Evolutionary conservation across 192 early-diverging fungal genomes (phyloP).

Genomic region (Backusella tuberculispora): DNA sequence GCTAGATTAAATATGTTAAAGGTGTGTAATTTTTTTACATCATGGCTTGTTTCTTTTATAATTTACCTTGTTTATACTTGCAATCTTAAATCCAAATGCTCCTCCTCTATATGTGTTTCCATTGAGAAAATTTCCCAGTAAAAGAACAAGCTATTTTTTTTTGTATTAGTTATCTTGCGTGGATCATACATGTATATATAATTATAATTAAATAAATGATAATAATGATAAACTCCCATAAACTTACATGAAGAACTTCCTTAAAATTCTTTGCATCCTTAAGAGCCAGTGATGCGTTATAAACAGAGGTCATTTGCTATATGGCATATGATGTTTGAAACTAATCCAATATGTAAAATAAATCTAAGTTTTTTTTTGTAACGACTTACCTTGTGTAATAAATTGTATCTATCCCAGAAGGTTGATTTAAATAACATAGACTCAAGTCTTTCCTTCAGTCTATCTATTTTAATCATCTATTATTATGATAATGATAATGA

Average conservation of each 20-base stretch:
- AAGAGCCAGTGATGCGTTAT: slow-evolving; percentile 65
- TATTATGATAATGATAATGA: too few relatives aligned
- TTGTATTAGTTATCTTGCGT: not conserved
- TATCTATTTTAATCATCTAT: slow-evolving; percentile 72
- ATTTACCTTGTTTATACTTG: slow-evolving; percentile 76
- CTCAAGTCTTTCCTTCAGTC: slow-evolving; percentile 73
- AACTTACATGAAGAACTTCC: slow-evolving; percentile 66
- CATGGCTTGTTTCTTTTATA: not conserved
- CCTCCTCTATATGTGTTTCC: slow-evolving; percentile 77
- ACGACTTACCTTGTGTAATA: slow-evolving; percentile 56
- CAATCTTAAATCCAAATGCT: slow-evolving; percentile 83
- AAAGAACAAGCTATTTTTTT: slow-evolving; percentile 61
- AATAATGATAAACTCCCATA: not conserved
- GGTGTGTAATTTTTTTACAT: not conserved
- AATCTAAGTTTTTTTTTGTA: not conserved
- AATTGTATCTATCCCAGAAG: slow-evolving; percentile 64
- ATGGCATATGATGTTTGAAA: not conserved
- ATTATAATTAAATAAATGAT: not conserved
- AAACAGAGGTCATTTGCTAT: slow-evolving; percentile 61
- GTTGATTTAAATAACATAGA: slow-evolving; percentile 66
- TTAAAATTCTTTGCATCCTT: slow-evolving; percentile 72
- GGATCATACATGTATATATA: not conserved
- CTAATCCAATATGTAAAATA: not conserved
- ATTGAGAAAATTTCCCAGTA: slow-evolving; percentile 86
- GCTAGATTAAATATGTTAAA: slow-evolving; percentile 27